Percentiles rank a stretch among this genome's conserved stretches.
phyloP scores from a whole-genome alignment of 768 basidiomycete genomes.

The Leccinum incarnatum region DNA sequence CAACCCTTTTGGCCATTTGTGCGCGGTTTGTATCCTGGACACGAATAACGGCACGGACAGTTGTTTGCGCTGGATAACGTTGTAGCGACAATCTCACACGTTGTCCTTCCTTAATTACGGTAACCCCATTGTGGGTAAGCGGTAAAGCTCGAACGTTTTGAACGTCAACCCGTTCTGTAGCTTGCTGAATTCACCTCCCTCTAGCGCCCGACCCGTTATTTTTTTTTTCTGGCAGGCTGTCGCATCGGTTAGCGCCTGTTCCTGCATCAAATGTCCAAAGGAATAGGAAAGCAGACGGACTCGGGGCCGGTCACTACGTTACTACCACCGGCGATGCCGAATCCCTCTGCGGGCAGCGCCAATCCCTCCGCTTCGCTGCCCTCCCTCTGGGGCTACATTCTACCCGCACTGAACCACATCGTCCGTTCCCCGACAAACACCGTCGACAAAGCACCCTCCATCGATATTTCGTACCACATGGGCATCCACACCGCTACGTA shows the following conservation, averaged over 20 bases:
- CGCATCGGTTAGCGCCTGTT: neutral
- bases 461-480: slow-evolving; percentile 70
- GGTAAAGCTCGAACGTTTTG: neutral
- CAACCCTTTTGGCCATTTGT: too few relatives aligned
- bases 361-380: slow-evolving; percentile 73
- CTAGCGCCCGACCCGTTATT: slow-evolving; percentile 5
- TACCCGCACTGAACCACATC: slow-evolving; percentile 76
- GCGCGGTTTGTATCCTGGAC: too few relatives aligned
- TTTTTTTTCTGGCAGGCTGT: neutral
- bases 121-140: neutral
- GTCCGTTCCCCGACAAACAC: slow-evolving; percentile 65
- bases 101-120: slow-evolving; percentile 9
- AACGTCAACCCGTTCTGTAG: neutral
- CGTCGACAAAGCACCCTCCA: slow-evolving; percentile 59
- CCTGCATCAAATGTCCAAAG: slow-evolving; percentile 26
- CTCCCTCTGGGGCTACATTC: slow-evolving; percentile 71
- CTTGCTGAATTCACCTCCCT: slow-evolving; percentile 6
- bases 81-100: neutral
- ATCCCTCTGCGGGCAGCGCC: slow-evolving; percentile 60
- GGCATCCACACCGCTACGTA: slow-evolving; percentile 81
- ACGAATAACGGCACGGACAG: too few relatives aligned
- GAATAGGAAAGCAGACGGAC: slow-evolving; percentile 30
- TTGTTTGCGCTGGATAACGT: slow-evolving; percentile 5
- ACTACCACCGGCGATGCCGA: slow-evolving; percentile 39
- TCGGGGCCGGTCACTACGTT: slow-evolving; percentile 10